Evolutionary conservation across 1,139 yeast genomes (phyloP).

Genomic region (Yamadazyma oceani): DNA sequence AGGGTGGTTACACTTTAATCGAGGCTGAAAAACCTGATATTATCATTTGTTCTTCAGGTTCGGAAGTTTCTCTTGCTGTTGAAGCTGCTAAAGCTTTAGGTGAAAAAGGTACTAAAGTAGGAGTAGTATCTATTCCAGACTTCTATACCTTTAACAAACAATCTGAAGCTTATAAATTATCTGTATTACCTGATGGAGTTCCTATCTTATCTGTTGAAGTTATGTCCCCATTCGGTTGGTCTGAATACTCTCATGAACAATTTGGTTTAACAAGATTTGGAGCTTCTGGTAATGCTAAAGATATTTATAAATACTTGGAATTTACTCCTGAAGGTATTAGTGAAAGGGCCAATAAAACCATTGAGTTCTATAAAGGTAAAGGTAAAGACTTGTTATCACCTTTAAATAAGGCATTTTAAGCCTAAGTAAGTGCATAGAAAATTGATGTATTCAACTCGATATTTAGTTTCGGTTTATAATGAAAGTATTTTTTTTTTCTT

Average conservation of each 20-base stretch:
- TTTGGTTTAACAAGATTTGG: constrained; percentile 96
- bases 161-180: constrained; percentile 71
- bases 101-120: constrained; percentile 55
- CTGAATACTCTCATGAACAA: constrained; percentile 93
- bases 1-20: constrained; percentile 89
- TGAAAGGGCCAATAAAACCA: constrained; percentile 76
- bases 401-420: constrained; percentile 68
- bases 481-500: too few relatives aligned
- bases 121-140: constrained; percentile 92
- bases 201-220: constrained; percentile 96
- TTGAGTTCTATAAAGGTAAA: constrained; percentile 85
- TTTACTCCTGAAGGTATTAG: constrained; percentile 95
- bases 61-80: constrained; percentile 85
- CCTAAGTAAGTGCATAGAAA: too few relatives aligned
- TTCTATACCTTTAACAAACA: constrained; percentile 88
- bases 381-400: constrained; percentile 75
- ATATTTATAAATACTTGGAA: constrained; percentile 80
- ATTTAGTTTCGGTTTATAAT: too few relatives aligned
- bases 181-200: constrained; percentile 91
- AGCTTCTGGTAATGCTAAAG: constrained; percentile 90
- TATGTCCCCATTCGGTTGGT: constrained; percentile 90
- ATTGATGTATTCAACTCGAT: too few relatives aligned
- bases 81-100: constrained; percentile 74
- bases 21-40: constrained; percentile 64
- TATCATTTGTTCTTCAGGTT: constrained; percentile 88